Evolutionary conservation across 1,139 yeast genomes (phyloP).

Genomic region (Blastobotrys capitulatus): DNA sequence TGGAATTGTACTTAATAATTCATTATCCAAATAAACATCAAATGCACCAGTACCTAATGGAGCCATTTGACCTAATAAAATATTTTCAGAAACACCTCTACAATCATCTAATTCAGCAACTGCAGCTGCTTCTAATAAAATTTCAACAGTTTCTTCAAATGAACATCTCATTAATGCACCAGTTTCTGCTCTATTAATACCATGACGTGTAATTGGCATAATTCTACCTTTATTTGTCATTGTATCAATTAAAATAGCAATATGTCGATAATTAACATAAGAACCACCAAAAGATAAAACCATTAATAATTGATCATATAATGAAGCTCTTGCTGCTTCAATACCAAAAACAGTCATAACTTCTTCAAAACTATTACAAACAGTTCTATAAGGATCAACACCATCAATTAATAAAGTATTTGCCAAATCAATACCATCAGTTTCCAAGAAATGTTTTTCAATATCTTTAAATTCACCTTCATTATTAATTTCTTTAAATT

Average conservation of each 20-base stretch:
- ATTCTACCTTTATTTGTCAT: conserved; percentile 99
- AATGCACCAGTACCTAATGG: conserved; percentile 99
- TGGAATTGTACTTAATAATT: conserved; percentile 67
- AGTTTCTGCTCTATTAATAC: conserved; percentile 96
- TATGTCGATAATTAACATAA: conserved; percentile 95
- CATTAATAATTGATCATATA: conserved; percentile 88
- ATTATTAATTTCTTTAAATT: conserved; percentile 68
- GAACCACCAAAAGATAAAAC: conserved; percentile 99
- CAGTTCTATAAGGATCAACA: conserved; percentile 83
- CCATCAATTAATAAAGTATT: conserved; percentile 96
- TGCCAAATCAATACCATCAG: conserved; percentile 95
- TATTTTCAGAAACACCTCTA: conserved; percentile 97
- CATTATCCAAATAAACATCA: conserved; percentile 92
- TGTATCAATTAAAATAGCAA: conserved; percentile 95
- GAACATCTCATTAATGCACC: conserved; percentile 99
- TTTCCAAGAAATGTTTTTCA: conserved; percentile 97
- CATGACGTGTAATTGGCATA: conserved; percentile 99
- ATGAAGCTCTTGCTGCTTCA: conserved; percentile 95
- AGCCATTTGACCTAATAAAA: conserved; percentile 96
- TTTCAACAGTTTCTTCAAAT: conserved; percentile 98
- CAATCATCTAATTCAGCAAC: conserved; percentile 97
- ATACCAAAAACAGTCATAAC: conserved; percentile 93
- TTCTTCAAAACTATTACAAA: conserved; percentile 95
- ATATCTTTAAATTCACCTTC: conserved; percentile 84
- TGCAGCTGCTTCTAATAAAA: conserved; percentile 95